Conservation (phyloP, 495 filamentous ascomycete genomes). For the Aspergillus homomorphus region DNA sequence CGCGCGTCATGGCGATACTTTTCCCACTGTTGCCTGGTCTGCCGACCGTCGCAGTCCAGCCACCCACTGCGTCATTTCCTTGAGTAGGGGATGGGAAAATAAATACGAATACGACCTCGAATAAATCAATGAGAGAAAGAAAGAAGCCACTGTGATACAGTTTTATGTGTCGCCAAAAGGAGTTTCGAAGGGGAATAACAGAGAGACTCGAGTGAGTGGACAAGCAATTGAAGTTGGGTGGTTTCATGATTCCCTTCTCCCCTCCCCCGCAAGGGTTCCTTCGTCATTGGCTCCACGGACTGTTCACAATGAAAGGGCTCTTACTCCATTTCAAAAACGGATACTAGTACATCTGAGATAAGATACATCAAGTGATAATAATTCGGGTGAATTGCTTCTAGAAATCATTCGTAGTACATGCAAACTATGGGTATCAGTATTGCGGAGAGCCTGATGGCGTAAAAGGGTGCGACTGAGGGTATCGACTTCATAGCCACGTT, state of each 20-base stretch:
- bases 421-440: not conserved
- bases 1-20: not conserved
- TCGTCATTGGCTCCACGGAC: not conserved
- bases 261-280: not conserved
- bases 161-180: not conserved
- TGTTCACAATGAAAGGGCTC: not conserved
- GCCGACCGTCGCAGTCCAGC: not conserved
- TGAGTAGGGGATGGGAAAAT: not conserved
- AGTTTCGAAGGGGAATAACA: too few species aligned
- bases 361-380: too few species aligned
- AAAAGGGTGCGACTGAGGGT: too few species aligned
- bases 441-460: not conserved
- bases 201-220: too few species aligned
- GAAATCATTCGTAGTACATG: not conserved
- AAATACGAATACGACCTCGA: not conserved
- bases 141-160: not conserved
- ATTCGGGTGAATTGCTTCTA: not conserved
- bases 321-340: not conserved
- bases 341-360: too few species aligned
- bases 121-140: not conserved
- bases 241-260: too few species aligned
- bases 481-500: too few species aligned
- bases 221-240: not conserved
- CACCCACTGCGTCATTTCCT: not conserved
- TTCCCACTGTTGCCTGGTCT: not conserved